These are phyloP conservation scores for Gymnopus androsaceus DNA, from an alignment of 1,284 basidiomycete species.

Conservation along the genomic window DNA sequence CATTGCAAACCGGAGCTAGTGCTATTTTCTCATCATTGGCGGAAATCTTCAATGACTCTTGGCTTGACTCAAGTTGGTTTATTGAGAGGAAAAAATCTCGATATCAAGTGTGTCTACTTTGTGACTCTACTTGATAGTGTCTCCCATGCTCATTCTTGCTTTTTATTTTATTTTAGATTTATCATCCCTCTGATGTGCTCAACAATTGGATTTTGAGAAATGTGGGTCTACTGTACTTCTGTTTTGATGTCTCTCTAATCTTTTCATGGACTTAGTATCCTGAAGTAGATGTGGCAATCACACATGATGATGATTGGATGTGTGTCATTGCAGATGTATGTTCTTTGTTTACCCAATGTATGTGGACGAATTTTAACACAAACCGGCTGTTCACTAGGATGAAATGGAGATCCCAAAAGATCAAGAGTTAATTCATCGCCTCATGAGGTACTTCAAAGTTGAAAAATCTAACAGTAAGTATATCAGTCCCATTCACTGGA, in stretches of 20 bases:
- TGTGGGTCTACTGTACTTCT: background rate
- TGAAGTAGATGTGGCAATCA: conserved; percentile 6
- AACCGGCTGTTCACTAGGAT: background rate
- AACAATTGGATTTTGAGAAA: background rate
- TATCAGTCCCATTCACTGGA: too few species aligned
- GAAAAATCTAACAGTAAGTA: background rate
- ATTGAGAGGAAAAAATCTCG: too few species aligned
- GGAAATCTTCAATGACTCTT: background rate
- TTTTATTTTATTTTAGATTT: background rate
- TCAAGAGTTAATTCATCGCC: background rate
- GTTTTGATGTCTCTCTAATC: background rate
- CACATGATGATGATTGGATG: conserved; percentile 11
- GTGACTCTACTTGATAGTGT: too few species aligned
- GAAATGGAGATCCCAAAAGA: background rate
- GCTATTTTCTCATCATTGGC: background rate
- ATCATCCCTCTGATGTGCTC: conserved; percentile 2
- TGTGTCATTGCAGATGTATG: conserved; percentile 6
- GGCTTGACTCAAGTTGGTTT: background rate
- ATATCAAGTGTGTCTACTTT: background rate
- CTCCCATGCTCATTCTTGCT: too few species aligned
- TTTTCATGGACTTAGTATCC: background rate
- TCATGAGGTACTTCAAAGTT: background rate
- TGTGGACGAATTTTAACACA: too few species aligned
- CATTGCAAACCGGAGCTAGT: background rate
- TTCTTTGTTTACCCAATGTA: too few species aligned